Conservation (phyloP, 345 rosid species). For the Gossypium ekmanianum region DNA sequence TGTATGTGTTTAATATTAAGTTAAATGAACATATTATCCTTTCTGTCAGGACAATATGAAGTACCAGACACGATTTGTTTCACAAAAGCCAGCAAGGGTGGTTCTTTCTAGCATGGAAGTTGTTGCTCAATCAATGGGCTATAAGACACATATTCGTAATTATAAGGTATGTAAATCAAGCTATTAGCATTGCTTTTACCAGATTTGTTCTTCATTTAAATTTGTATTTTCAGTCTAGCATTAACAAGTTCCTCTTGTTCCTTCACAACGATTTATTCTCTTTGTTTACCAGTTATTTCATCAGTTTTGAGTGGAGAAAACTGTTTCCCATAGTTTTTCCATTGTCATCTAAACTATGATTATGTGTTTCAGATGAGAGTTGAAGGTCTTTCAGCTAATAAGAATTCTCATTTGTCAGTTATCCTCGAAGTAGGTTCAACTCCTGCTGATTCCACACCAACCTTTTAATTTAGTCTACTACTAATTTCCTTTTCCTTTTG, state of each 20-base stretch:
- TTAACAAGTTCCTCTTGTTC: background rate
- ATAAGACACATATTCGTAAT: constrained; percentile 90
- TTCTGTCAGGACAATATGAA: constrained; percentile 61
- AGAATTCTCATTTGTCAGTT: constrained; percentile 67
- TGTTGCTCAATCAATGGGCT: constrained; percentile 97
- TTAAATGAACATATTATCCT: background rate
- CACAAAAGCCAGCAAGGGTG: constrained; percentile 82
- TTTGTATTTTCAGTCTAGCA: background rate
- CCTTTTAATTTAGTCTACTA: background rate
- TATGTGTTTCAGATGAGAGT: constrained; percentile 74
- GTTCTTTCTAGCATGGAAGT: constrained; percentile 95
- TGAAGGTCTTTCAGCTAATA: constrained; percentile 74
- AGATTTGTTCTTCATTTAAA: background rate
- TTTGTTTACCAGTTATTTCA: background rate
- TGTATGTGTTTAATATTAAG: background rate
- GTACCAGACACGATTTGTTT: constrained; percentile 79
- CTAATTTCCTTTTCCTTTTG: background rate
- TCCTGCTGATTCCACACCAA: background rate
- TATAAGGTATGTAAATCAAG: constrained; percentile 53
- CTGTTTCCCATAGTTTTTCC: constrained; percentile 2
- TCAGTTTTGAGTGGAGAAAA: constrained; percentile 2
- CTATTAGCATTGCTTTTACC: background rate
- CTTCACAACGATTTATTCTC: background rate
- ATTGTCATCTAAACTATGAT: background rate
- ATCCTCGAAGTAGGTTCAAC: constrained; percentile 60